Base-by-base conservation (phyloP, 1,284 basidiomycete species). In the Sporisorium graminicola region DNA sequence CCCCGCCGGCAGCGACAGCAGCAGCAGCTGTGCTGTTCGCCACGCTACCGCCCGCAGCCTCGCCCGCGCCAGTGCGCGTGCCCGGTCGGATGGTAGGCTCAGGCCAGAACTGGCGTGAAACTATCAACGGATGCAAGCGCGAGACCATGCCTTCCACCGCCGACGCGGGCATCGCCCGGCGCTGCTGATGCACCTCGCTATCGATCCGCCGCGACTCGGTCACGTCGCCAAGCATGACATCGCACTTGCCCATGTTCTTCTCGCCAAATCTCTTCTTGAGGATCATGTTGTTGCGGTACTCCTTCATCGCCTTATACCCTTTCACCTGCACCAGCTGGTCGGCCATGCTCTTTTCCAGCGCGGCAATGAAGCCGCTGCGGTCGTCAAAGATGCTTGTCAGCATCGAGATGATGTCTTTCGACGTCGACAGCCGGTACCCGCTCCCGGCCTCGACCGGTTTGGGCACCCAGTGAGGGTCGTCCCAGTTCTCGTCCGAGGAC, bases 381-480 rank as follows among this genome's bases (percentile, higher is more conserved):
- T 85, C 83, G 73, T 83, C 78, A 74, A 85, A 85, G 74, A 85
- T 84, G 51, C 72, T 74, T 5, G 83, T 79, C 10, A 85, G 78
- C 73, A 85, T 77, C 22, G 77, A 79, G 40, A 85, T 77, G 51
- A 85, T 81, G 60, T 85, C 83, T 40, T 76, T 74, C 24, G 71
- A 74, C 20, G 76, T 77, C 40, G 79, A 80, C 66, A 79, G 66
- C 51, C 78, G 75, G 58, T 81, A 85, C 14, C 66, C 75, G 14
- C 77, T 73, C 1, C 80, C 78, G 10, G 80, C 78, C 37, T 82
- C 78, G 37, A 76, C 69, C 0, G 77, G 76, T 44, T 77, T 77
- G 37, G 78, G 78, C 14, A 80, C 78, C 80, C 80, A 82, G 52
- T 70, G 54, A 2, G 66, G 71, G 33, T 72, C 72, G 58, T 58